Evolutionary conservation across 176 grass and related monocot species (phyloP).

Genomic region (Phyllostachys edulis): DNA sequence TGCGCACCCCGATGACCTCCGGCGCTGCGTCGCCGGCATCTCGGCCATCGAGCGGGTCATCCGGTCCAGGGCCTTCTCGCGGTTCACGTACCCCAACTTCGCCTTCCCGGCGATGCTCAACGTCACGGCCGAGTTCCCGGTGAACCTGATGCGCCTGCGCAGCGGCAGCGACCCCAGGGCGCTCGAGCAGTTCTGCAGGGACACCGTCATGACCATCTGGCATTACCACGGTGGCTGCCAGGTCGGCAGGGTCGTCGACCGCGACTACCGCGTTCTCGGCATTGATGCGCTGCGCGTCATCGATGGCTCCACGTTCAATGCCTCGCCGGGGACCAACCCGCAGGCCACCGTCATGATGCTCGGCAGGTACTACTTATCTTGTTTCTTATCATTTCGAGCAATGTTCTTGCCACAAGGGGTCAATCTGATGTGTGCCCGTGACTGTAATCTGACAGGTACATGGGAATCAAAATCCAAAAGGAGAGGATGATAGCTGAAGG

Average conservation of each 20-base stretch:
- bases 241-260: slow-evolving; percentile 68
- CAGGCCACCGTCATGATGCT: slow-evolving; percentile 96
- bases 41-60: slow-evolving; percentile 56
- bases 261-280: slow-evolving; percentile 64
- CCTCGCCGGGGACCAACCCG: slow-evolving; percentile 85
- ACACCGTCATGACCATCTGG: slow-evolving; percentile 93
- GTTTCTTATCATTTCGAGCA: neutral
- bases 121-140: slow-evolving; percentile 51
- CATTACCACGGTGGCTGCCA: slow-evolving; percentile 91
- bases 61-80: slow-evolving; percentile 54
- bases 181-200: slow-evolving; percentile 75
- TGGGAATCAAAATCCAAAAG: slow-evolving; percentile 69
- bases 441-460: slow-evolving; percentile 56
- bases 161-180: slow-evolving; percentile 46
- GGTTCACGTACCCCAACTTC: slow-evolving; percentile 56
- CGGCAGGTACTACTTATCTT: slow-evolving; percentile 49
- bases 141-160: slow-evolving; percentile 54
- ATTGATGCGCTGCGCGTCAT: slow-evolving; percentile 67
- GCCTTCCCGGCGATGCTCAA: slow-evolving; percentile 51
- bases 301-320: slow-evolving; percentile 74
- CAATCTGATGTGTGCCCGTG: neutral
- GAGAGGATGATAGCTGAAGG: slow-evolving; percentile 49
- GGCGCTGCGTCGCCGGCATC: slow-evolving; percentile 62
- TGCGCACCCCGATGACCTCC: slow-evolving; percentile 58
- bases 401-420: neutral